Percentiles rank a stretch among this genome's conserved stretches.
phyloP scores from a whole-genome alignment of 495 filamentous ascomycete genomes.

The Pyrenula massariospora region DNA sequence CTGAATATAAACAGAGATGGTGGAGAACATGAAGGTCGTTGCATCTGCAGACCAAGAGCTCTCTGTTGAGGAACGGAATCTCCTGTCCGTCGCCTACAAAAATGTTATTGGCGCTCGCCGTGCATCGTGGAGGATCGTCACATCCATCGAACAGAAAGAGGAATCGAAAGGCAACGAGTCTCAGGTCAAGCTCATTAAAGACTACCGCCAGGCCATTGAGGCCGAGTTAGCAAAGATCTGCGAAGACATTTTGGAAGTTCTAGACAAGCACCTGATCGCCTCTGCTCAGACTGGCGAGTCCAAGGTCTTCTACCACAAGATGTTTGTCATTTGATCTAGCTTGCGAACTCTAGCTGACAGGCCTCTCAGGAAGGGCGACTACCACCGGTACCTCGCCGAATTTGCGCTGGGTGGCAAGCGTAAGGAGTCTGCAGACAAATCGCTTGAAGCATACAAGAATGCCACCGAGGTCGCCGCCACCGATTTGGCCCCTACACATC shows the following conservation, averaged over 20 bases:
- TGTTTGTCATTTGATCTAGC: constrained; percentile 49
- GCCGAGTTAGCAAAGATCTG: constrained; percentile 94
- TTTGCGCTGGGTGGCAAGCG: constrained; percentile 98
- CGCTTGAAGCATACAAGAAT: constrained; percentile 99
- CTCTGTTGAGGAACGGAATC: constrained; percentile 97
- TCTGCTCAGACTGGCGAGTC: constrained; percentile 97
- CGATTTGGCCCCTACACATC: constrained; percentile 95
- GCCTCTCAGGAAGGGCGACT: constrained; percentile 88
- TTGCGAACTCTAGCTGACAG: constrained; percentile 2
- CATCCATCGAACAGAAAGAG: constrained; percentile 99
- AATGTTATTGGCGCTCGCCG: constrained; percentile 98
- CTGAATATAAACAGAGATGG: constrained; percentile 65
- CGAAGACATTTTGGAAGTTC: constrained; percentile 94
- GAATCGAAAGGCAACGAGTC: constrained; percentile 98
- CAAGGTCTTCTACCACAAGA: constrained; percentile 99
- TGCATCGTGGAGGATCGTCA: constrained; percentile 99
- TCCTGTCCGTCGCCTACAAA: constrained; percentile 98
- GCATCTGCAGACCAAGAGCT: constrained; percentile 75
- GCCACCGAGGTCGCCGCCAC: constrained; percentile 97
- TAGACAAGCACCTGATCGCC: constrained; percentile 91
- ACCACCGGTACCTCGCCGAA: constrained; percentile 98
- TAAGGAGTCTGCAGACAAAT: constrained; percentile 89
- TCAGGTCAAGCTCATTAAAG: constrained; percentile 90
- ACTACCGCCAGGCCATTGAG: constrained; percentile 99
- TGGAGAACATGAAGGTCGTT: constrained; percentile 99